Percentiles rank a stretch among this genome's conserved stretches.
These are phyloP conservation scores for Phytophthora vignae DNA, from an alignment of 352 stramenopile species.

Conservation along the genomic window DNA sequence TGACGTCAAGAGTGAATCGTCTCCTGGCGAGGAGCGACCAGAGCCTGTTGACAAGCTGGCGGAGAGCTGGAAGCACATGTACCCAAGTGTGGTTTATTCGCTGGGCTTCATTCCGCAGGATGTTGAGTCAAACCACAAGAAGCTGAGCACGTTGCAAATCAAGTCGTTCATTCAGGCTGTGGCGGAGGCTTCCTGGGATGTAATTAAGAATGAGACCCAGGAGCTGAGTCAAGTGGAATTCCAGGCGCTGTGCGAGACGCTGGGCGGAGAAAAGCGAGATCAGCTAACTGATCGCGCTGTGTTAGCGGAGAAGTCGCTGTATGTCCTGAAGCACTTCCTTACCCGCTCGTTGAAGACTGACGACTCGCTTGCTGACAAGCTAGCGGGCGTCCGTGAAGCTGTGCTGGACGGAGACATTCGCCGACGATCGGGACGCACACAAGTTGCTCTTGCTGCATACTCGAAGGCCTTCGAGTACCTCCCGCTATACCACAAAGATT, in stretches of 20 bases:
- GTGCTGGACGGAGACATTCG: constrained; percentile 72
- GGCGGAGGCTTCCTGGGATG: constrained; percentile 72
- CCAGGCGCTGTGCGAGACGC: constrained; percentile 76
- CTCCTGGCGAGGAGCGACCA: constrained; percentile 14
- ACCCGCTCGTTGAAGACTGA: constrained; percentile 61
- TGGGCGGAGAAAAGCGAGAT: constrained; percentile 44
- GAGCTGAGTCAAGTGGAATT: constrained; percentile 74
- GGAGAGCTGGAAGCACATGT: constrained; percentile 67
- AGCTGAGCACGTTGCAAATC: constrained; percentile 83
- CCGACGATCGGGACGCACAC: constrained; percentile 52
- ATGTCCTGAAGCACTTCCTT: constrained; percentile 78
- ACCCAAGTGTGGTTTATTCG: constrained; percentile 73
- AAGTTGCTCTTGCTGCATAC: constrained; percentile 67
- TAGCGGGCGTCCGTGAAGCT: constrained; percentile 57
- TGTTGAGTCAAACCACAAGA: constrained; percentile 52
- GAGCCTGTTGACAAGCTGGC: constrained; percentile 18
- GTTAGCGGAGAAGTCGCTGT: constrained; percentile 57
- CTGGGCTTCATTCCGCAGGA: constrained; percentile 71
- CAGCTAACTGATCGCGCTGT: constrained; percentile 39
- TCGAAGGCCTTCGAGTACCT: constrained; percentile 68
- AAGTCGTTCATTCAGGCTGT: constrained; percentile 88
- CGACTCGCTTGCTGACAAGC: constrained; percentile 54
- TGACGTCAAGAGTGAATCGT: constrained; percentile 8
- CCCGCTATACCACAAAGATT: constrained; percentile 71
- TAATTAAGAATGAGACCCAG: constrained; percentile 53